Percentiles rank a stretch among this genome's conserved stretches.
Conservation (phyloP, 345 rosid species). For the Pelargonium nanum region DNA sequence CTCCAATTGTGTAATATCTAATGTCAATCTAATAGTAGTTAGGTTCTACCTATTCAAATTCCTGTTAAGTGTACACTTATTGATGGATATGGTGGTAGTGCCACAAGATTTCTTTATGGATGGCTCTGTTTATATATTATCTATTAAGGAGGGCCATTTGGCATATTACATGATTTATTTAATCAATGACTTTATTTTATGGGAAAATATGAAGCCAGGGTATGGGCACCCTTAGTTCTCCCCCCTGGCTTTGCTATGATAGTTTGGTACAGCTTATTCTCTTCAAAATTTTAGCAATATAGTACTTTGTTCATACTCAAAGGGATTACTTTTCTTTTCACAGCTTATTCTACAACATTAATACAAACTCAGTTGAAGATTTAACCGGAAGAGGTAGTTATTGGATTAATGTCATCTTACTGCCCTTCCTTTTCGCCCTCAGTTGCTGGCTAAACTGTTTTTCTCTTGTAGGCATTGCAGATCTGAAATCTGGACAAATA, state of each 20-base stretch:
- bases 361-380: slow-evolving; percentile 66
- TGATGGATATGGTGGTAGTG: neutral
- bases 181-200: neutral
- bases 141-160: too few relatives aligned
- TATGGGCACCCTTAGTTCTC: neutral
- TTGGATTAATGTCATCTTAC: neutral
- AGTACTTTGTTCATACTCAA: neutral
- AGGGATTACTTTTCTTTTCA: slow-evolving; percentile 15
- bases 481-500: slow-evolving; percentile 70
- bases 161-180: too few relatives aligned
- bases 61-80: too few relatives aligned
- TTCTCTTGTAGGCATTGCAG: slow-evolving; percentile 50
- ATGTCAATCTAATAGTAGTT: neutral
- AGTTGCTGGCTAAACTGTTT: slow-evolving; percentile 1
- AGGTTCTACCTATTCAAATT: neutral
- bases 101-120: neutral
- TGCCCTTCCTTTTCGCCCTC: neutral
- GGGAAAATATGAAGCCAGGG: neutral
- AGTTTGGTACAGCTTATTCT: neutral
- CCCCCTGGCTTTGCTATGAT: neutral
- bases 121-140: neutral
- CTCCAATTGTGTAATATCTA: neutral
- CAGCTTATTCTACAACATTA: slow-evolving; percentile 91
- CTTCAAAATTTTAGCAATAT: neutral
- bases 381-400: slow-evolving; percentile 69